A percentile compares a stretch with the other conserved stretches of the same genome.
Evolutionary conservation across 2,329 filamentous ascomycete genomes (phyloP).

Genomic region (Pseudogymnoascus sp.): DNA sequence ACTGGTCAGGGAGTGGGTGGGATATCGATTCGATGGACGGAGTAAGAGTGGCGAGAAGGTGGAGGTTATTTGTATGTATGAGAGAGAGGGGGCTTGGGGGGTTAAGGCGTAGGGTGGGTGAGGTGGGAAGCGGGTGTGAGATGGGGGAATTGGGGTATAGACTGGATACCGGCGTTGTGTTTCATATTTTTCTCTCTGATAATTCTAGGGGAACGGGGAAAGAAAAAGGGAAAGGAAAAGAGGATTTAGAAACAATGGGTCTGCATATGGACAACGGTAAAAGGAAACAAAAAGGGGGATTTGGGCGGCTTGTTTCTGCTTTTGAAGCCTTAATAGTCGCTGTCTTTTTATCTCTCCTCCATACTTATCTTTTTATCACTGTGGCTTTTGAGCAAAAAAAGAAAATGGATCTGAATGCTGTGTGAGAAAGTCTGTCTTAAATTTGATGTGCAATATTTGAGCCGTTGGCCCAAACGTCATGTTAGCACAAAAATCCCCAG

Average conservation of each 20-base stretch:
- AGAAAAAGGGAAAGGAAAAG: background rate
- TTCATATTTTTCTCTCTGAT: background rate
- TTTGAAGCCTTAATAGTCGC: background rate
- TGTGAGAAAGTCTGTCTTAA: too few relatives aligned
- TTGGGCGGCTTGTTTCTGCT: background rate
- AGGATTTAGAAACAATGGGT: background rate
- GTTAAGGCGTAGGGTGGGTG: background rate
- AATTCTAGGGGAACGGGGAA: too few relatives aligned
- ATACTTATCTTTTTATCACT: background rate
- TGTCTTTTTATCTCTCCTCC: background rate
- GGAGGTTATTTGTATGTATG: constrained; percentile 6
- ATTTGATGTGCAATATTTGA: too few relatives aligned
- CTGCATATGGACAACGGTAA: background rate
- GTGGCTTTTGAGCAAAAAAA: background rate
- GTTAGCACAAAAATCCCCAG: too few relatives aligned
- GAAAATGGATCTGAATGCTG: too few relatives aligned
- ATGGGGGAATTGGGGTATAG: background rate
- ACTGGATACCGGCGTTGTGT: background rate
- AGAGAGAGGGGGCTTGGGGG: background rate
- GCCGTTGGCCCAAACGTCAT: too few relatives aligned
- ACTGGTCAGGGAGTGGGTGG: constrained; percentile 73
- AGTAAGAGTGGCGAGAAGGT: constrained; percentile 31
- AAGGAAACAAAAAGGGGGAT: background rate
- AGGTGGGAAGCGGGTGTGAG: background rate
- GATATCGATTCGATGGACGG: constrained; percentile 67